Conservation (phyloP, 352 stramenopile genomes). For the Proteromonas lacertae region DNA sequence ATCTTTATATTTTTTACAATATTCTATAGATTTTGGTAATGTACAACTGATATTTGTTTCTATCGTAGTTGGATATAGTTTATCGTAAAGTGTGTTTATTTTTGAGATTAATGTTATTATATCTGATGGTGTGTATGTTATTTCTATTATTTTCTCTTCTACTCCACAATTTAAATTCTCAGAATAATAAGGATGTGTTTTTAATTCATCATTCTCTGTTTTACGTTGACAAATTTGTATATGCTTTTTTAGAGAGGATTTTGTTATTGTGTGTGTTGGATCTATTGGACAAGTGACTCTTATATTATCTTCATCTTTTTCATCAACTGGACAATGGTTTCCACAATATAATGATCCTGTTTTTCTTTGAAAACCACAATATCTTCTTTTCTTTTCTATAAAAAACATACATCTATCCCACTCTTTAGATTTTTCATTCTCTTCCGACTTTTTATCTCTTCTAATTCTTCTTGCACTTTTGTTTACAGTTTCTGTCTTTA, state of each 20-base stretch:
- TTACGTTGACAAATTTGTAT: neutral
- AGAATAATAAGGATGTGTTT: neutral
- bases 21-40: no score
- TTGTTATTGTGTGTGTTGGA: neutral
- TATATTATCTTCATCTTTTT: neutral
- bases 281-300: slow-evolving; percentile 1
- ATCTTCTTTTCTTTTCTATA: neutral
- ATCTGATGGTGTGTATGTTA: no score
- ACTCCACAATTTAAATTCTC: neutral
- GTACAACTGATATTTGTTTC: no score
- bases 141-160: no score
- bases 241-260: neutral
- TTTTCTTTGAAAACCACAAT: neutral
- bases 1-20: no score
- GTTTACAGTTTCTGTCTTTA: no score
- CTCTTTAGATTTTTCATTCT: no score
- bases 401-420: slow-evolving; percentile 1
- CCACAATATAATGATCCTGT: neutral
- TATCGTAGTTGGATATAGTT: no score
- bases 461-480: no score
- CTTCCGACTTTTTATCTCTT: no score
- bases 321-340: neutral
- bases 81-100: no score
- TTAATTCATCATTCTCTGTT: neutral
- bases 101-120: no score